Percentiles rank a stretch among this genome's conserved stretches.
phyloP scores from a whole-genome alignment of 495 filamentous ascomycete species.

The Eremomyces bilateralis region DNA sequence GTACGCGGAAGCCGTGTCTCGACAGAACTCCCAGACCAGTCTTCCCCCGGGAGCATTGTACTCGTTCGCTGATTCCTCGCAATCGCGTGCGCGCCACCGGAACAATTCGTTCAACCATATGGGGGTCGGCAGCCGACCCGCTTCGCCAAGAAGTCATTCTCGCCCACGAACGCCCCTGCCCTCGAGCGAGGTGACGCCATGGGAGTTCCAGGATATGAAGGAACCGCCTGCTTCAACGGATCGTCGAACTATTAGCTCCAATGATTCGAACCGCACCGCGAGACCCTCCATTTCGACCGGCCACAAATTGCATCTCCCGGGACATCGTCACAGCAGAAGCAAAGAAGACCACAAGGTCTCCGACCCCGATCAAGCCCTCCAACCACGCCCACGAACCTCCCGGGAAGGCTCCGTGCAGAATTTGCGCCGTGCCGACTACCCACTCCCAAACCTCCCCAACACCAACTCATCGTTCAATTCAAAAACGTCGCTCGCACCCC shows the following conservation, averaged over 20 bases:
- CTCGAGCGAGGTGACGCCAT: constrained; percentile 85
- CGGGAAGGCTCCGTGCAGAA: constrained; percentile 44
- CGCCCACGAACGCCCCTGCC: constrained; percentile 67
- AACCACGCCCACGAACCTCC: constrained; percentile 36
- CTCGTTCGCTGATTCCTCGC: constrained; percentile 22
- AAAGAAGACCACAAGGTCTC: constrained; percentile 48
- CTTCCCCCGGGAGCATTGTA: constrained; percentile 24
- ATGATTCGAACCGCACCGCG: neutral
- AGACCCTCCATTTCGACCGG: neutral
- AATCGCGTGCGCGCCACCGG: constrained; percentile 32
- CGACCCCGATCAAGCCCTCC: constrained; percentile 22
- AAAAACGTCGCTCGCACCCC: constrained; percentile 25
- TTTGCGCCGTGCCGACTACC: constrained; percentile 25
- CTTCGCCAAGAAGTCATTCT: constrained; percentile 40
- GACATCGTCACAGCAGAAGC: constrained; percentile 45
- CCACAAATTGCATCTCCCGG: constrained; percentile 44
- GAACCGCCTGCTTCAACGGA: constrained; percentile 22
- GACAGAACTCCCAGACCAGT: constrained; percentile 50
- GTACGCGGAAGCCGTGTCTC: constrained; percentile 31
- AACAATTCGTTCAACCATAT: constrained; percentile 49
- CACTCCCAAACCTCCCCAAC: too few relatives aligned
- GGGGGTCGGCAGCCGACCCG: constrained; percentile 27
- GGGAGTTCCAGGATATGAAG: constrained; percentile 78
- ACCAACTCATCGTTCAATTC: too few relatives aligned
- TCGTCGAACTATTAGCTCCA: neutral